Evolutionary conservation across 805 yeast genomes (phyloP).

Genomic region (Barnettozyma sucrosica): DNA sequence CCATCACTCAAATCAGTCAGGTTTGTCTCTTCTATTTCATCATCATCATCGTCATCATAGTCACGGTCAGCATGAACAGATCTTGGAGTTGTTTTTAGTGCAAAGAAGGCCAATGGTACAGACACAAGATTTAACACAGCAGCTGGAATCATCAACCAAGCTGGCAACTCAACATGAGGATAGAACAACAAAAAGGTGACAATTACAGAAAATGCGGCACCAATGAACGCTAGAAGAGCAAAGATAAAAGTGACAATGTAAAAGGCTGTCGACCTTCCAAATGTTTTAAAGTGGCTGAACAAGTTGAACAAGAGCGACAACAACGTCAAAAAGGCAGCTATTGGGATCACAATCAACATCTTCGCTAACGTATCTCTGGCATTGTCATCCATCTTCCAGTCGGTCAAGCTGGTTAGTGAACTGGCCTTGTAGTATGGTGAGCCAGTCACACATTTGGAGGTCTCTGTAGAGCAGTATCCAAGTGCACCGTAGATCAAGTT

Average conservation of each 20-base stretch:
- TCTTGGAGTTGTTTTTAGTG: conserved; percentile 22
- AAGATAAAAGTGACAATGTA: conserved; percentile 41
- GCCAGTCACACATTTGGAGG: conserved; percentile 35
- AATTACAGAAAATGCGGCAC: conserved; percentile 49
- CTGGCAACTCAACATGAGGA: conserved; percentile 66
- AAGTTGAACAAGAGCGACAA: conserved; percentile 35
- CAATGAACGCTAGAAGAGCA: conserved; percentile 44
- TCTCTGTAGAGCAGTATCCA: conserved; percentile 48
- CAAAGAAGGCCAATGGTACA: conserved; percentile 43
- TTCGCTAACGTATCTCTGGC: conserved; percentile 49
- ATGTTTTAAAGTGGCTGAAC: conserved; percentile 27
- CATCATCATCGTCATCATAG: conserved; percentile 13
- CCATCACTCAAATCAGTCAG: conserved; percentile 25
- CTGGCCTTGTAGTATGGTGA: conserved; percentile 38
- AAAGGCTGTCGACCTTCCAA: conserved; percentile 24
- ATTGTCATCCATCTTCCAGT: conserved; percentile 43
- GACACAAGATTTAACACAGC: conserved; percentile 51
- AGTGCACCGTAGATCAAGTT: conserved; percentile 53
- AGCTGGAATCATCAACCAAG: conserved; percentile 66
- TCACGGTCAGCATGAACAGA: conserved; percentile 13
- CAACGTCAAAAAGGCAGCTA: conserved; percentile 60
- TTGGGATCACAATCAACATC: conserved; percentile 54
- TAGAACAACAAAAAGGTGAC: conserved; percentile 51
- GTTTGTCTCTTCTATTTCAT: conserved; percentile 7
- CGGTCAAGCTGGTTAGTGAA: conserved; percentile 24